Evolutionary conservation across 192 early-diverging fungal genomes (phyloP), one percentile per base, ranked within the genome.

Genomic region (Umbelopsis sp.): DNA sequence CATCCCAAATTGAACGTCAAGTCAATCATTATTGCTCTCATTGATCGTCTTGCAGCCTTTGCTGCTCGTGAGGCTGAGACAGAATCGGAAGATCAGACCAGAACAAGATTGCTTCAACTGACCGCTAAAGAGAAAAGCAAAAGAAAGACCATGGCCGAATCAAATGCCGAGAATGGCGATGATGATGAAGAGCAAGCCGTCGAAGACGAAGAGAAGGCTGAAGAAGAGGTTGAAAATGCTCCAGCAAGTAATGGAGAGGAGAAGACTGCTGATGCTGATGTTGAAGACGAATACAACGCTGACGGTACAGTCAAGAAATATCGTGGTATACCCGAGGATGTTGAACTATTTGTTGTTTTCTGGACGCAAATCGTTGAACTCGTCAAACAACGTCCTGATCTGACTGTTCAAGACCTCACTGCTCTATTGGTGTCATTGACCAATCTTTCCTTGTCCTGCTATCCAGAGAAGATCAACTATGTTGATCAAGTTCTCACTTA

Each of bases 1-100:
- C 90, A 96, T 30, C 93, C 92, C 11, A 91, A 91, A 71, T 96
- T 99, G 48, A 97, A 97, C 79, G 92, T 98, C 30, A 99, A 98
- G 72, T 90, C 91, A 67, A 98, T 98, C 71, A 94, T 99, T 27
- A 96, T 99, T 72, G 90, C 92, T 13, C 81, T 99, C 27, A 91
- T 99, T 65, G 96, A 99, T 74, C 90, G 98, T 13, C 88, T 99
- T 46, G 90, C 97, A 12, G 90, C 89, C 3, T 98, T 94, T 82
- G 98, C 96, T 30, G 88, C 90, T 6, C 86, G 96, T 58, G 85
- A 90, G 49, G 89, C 87, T n/a, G 91, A 86, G 30, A 64, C 70
- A 15, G 78, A 80, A 70, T 46, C 70, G 10, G 69, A 74, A 41
- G 76, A 74, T 52, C 73, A 89, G 67, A 85, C 84, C 61, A 70